These are phyloP conservation scores for Thecamonas trahens DNA, from an alignment of 78 protist species.

Conservation along the genomic window DNA sequence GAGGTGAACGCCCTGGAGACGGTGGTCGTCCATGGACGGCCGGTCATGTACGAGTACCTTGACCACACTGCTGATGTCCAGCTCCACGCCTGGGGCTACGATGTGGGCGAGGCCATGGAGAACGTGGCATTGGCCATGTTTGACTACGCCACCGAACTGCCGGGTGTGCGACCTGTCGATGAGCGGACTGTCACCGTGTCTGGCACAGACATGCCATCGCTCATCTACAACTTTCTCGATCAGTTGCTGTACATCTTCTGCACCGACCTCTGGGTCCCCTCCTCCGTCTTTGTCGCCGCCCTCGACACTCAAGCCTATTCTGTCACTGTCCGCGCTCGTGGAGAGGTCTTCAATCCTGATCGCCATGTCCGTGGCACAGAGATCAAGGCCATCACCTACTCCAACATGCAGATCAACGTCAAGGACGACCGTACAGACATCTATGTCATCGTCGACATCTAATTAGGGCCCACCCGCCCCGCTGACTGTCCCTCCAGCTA, in stretches of 20 bases:
- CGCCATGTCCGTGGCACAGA: constrained; percentile 42
- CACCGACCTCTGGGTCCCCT: background rate
- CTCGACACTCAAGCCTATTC: background rate
- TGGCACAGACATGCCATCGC: constrained; percentile 4
- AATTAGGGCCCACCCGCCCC: too few species aligned
- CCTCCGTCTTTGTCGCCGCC: background rate
- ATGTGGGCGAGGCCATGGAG: constrained; percentile 10
- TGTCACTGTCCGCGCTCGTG: background rate
- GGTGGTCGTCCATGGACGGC: too few species aligned
- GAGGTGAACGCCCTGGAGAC: too few species aligned
- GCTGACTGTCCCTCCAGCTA: too few species aligned
- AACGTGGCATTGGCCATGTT: background rate
- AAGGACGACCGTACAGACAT: background rate
- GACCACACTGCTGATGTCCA: constrained; percentile 27
- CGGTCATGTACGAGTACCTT: too few species aligned
- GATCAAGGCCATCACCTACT: constrained; percentile 54
- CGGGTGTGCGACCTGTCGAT: background rate
- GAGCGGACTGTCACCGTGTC: background rate
- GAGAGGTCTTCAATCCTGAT: constrained; percentile 18
- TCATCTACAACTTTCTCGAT: constrained; percentile 12
- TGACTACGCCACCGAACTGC: constrained; percentile 6
- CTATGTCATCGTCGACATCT: constrained; percentile 44
- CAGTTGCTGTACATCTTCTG: constrained; percentile 13
- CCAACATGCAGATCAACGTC: constrained; percentile 31
- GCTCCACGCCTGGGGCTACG: constrained; percentile 19